Evolutionary conservation across 2,329 filamentous ascomycete genomes (phyloP), one percentile per base, ranked within the genome.

Genomic region (Fusarium kyushuense): DNA sequence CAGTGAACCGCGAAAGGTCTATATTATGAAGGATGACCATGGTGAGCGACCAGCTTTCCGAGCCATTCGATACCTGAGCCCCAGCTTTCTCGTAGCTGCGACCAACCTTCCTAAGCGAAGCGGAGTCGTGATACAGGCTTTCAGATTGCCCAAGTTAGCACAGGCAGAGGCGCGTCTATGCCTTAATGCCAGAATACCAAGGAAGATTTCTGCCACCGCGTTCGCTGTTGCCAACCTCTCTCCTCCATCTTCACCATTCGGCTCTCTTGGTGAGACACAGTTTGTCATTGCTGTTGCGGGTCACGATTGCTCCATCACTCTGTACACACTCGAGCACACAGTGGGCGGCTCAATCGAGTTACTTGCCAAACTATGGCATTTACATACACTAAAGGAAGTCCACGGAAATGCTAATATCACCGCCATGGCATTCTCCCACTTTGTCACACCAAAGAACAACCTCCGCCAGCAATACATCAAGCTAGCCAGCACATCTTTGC

Each of bases 251-350:
- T 81, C 86, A 13, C 79, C 85, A 0, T 82, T 85, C 19, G 70
- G 76, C 2, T 79, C 84, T 2, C 79, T 88, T 52, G 87, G 86
- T 53, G 89, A 91, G 61, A 87, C 90, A 46, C 93, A 97, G 79
- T 91, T 93, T 68, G 87, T 91, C 46, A 85, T 97, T 69, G 94
- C 94, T 9, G 88, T 96, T 16, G 92, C 92, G 4, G 91, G 90
- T 11, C 91, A 92, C 72, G 92, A 96, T 77, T 89, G 89, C 63
- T 93, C 92, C 13, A 90, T 97, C 68, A 88, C 87, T 7, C 81
- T 97, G 29, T 91, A 90, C 78, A 94, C 92, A 1, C 81, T 97
- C 59, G 91, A 96, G 68, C 92, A 93, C 75, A 82, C 82, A 60
- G 76, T 79, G 19, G 77, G 82, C 32, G 77, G 76, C 23, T 76